Evolutionary conservation across 2,329 filamentous ascomycete species (phyloP).

Genomic region (Monosporascus sp.): DNA sequence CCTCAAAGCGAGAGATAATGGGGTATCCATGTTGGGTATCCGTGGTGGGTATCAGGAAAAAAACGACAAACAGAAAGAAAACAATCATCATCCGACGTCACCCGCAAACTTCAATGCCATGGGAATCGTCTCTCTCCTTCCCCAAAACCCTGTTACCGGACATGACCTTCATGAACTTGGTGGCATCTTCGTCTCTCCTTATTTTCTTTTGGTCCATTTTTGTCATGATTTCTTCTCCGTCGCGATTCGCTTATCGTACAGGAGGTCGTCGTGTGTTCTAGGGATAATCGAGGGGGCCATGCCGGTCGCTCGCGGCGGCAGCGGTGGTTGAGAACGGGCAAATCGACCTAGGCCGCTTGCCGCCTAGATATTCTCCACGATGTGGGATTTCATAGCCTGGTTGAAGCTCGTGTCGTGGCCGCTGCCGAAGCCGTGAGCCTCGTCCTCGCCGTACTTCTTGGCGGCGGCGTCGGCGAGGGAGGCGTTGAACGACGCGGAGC

Average conservation of each 20-base stretch:
- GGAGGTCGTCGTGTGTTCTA: not conserved
- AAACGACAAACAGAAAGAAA: constrained; percentile 3
- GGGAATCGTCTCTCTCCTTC: too few relatives aligned
- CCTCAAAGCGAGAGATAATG: constrained; percentile 21
- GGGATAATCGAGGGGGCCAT: not conserved
- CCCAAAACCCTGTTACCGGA: not conserved
- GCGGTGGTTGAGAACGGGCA: too few relatives aligned
- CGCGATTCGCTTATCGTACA: not conserved
- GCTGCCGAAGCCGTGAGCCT: constrained; percentile 47
- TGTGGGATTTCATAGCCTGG: constrained; percentile 71
- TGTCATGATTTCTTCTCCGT: not conserved
- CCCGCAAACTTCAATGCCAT: too few relatives aligned
- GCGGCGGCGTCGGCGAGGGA: constrained; percentile 33
- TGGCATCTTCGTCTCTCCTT: not conserved
- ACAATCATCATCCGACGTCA: not conserved
- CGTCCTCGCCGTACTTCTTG: constrained; percentile 32
- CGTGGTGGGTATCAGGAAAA: constrained; percentile 15
- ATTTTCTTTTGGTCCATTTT: not conserved
- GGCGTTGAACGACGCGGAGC: constrained; percentile 34
- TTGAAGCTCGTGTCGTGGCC: constrained; percentile 59
- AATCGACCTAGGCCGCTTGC: not conserved
- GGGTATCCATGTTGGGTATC: constrained; percentile 25
- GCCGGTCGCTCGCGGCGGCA: not conserved
- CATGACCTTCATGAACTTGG: too few relatives aligned
- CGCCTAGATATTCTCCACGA: constrained; percentile 79